phyloP scores from a whole-genome alignment of 2,329 filamentous ascomycete species.

The Alternaria infectoria region DNA sequence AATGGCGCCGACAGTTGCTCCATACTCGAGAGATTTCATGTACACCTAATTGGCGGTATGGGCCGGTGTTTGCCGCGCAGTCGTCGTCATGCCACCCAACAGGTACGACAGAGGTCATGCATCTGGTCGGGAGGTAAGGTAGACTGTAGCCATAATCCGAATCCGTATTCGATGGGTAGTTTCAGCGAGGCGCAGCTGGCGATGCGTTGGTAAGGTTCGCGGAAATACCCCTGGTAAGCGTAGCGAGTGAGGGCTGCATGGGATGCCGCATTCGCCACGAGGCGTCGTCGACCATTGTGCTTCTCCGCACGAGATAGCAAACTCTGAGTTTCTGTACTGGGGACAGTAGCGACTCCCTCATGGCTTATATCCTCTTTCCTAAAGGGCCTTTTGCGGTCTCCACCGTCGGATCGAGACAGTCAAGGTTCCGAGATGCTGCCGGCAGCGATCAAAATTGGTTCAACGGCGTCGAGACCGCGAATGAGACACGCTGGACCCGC shows the following conservation, averaged over 20 bases:
- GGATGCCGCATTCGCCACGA: slow-evolving; percentile 19
- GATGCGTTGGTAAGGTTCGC: slow-evolving; percentile 12
- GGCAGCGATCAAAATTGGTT: slow-evolving; percentile 21
- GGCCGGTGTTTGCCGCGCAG: slow-evolving; percentile 10
- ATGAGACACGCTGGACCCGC: slow-evolving; percentile 25
- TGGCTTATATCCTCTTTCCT: slow-evolving; percentile 36
- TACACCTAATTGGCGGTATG: slow-evolving; percentile 10
- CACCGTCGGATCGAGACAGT: slow-evolving; percentile 18
- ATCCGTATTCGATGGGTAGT: slow-evolving; percentile 14
- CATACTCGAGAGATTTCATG: slow-evolving; percentile 3
- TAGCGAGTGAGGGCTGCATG: slow-evolving; percentile 25
- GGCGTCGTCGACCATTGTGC: slow-evolving; percentile 12
- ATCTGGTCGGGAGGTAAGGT: slow-evolving; percentile 6
- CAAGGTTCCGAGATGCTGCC: slow-evolving; percentile 36
- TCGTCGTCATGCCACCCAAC: slow-evolving; percentile 22
- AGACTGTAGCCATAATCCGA: slow-evolving; percentile 12
- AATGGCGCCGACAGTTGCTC: slow-evolving; percentile 18
- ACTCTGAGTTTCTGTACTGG: slow-evolving; percentile 1
- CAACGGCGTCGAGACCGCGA: slow-evolving; percentile 24
- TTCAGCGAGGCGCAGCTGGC: slow-evolving; percentile 19
- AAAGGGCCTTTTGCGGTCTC: slow-evolving; percentile 47
- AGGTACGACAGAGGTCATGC: slow-evolving; percentile 10
- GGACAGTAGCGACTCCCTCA: slow-evolving; percentile 21
- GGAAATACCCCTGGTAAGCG: slow-evolving; percentile 12
- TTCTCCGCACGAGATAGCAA: slow-evolving; percentile 8